phyloP scores from a whole-genome alignment of 768 basidiomycete genomes.

The Naganishia vaughanmartiniae region DNA sequence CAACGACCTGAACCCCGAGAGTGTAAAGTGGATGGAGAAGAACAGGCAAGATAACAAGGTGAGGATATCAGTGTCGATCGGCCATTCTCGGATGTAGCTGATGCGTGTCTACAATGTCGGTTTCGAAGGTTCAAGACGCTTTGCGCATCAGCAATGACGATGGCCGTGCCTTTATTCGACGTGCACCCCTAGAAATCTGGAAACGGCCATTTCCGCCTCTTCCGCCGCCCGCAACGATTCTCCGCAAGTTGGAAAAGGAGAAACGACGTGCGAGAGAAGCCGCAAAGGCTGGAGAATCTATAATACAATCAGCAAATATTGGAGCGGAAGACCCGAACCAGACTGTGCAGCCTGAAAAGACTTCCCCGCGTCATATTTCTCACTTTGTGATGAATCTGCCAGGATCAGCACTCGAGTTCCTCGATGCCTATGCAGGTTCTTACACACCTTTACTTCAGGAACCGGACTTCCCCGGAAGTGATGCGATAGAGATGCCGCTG shows the following conservation, averaged over 20 bases:
- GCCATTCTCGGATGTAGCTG: neutral
- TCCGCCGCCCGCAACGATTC: conserved; percentile 27
- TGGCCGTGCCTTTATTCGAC: conserved; percentile 78
- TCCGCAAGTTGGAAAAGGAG: conserved; percentile 29
- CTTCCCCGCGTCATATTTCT: conserved; percentile 57
- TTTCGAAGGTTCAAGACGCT: conserved; percentile 63
- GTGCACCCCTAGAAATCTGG: conserved; percentile 59
- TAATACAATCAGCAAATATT: neutral
- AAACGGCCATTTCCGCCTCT: conserved; percentile 65
- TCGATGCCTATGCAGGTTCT: conserved; percentile 81
- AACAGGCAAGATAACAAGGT: conserved; percentile 80
- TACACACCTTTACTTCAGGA: conserved; percentile 55
- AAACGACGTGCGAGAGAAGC: conserved; percentile 57
- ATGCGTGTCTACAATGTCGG: neutral
- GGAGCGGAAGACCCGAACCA: neutral
- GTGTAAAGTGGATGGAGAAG: conserved; percentile 68
- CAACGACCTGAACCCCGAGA: conserved; percentile 91
- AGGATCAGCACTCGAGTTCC: conserved; percentile 81
- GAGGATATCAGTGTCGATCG: conserved; percentile 41
- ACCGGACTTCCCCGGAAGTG: conserved; percentile 52
- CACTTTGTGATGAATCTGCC: conserved; percentile 99
- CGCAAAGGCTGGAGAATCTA: conserved; percentile 52
- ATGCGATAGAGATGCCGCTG: conserved; percentile 71
- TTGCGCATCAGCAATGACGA: conserved; percentile 77
- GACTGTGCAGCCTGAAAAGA: neutral